These are phyloP conservation scores for Clonostachys rhizophaga DNA, from an alignment of 2,329 filamentous ascomycete species.

Conservation along the genomic window DNA sequence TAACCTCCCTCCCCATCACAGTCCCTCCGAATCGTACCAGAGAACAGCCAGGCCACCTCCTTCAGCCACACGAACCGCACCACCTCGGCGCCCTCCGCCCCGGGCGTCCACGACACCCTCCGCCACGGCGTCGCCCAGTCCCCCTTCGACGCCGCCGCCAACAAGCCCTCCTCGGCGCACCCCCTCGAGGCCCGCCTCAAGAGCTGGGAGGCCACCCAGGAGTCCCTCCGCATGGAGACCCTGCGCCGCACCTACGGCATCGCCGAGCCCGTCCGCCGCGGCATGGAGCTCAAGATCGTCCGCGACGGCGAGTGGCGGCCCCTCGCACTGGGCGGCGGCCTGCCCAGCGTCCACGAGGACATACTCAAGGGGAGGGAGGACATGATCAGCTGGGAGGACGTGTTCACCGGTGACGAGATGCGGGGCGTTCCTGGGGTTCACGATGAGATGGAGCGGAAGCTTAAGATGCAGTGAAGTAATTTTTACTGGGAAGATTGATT, in stretches of 20 bases:
- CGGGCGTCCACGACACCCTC: conserved; percentile 89
- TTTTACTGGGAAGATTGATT: too few species aligned
- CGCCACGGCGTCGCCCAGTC: conserved; percentile 75
- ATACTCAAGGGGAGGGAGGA: conserved; percentile 77
- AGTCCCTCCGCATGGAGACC: conserved; percentile 80
- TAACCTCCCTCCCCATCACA: conserved; percentile 27
- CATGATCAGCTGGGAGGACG: conserved; percentile 86
- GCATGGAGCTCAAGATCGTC: conserved; percentile 93
- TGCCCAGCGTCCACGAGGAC: conserved; percentile 77
- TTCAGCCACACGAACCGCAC: conserved; percentile 59
- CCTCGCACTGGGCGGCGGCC: conserved; percentile 52
- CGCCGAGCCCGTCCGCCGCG: conserved; percentile 84
- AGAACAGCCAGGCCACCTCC: conserved; percentile 58
- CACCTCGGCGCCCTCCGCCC: conserved; percentile 79
- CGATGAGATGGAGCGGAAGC: conserved; percentile 88
- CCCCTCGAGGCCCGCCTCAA: conserved; percentile 88
- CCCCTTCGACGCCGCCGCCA: conserved; percentile 37
- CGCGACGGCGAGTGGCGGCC: conserved; percentile 77
- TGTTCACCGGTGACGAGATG: conserved; percentile 77
- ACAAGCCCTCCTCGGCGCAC: conserved; percentile 59
- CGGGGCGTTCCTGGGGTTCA: conserved; percentile 71
- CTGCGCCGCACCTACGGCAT: conserved; percentile 86
- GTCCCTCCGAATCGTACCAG: conserved; percentile 87
- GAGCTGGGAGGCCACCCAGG: conserved; percentile 87
- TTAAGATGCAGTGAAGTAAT: conserved; percentile 56